phyloP scores from a whole-genome alignment of 176 grass and related monocot species.

The Saccharum officinarum region DNA sequence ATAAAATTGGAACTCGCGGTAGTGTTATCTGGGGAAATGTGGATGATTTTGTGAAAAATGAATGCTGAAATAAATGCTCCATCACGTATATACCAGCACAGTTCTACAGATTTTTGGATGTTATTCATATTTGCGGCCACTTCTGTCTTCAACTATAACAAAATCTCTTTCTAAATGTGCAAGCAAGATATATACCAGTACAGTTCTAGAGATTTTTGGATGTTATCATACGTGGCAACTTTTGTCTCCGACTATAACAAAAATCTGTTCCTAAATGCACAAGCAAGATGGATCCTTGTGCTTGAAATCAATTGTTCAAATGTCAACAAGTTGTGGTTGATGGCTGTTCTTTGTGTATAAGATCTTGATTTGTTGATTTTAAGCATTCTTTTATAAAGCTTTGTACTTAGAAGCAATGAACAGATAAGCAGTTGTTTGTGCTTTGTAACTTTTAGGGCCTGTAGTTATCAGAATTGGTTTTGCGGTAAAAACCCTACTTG shows the following conservation, averaged over 20 bases:
- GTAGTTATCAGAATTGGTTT: neutral
- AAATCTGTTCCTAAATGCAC: neutral
- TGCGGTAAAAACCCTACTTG: neutral
- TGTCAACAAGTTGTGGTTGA: neutral
- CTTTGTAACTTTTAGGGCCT: neutral
- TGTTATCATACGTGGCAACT: neutral
- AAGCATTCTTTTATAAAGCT: neutral
- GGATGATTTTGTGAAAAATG: neutral
- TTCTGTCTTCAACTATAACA: neutral
- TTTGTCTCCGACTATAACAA: neutral
- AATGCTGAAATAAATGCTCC: neutral
- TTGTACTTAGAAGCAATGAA: neutral
- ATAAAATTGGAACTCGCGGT: neutral
- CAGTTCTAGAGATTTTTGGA: neutral
- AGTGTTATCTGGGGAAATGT: neutral
- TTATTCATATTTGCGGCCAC: neutral
- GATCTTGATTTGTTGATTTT: neutral
- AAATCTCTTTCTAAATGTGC: neutral
- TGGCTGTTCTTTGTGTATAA: neutral
- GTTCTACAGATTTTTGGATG: neutral
- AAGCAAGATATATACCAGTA: neutral
- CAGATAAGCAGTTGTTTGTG: neutral
- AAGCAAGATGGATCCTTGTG: neutral
- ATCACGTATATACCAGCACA: neutral
- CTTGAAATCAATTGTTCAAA: neutral